These are phyloP conservation scores for Verbena officinalis DNA, from an alignment of 257 asterid species.

Conservation along the genomic window DNA sequence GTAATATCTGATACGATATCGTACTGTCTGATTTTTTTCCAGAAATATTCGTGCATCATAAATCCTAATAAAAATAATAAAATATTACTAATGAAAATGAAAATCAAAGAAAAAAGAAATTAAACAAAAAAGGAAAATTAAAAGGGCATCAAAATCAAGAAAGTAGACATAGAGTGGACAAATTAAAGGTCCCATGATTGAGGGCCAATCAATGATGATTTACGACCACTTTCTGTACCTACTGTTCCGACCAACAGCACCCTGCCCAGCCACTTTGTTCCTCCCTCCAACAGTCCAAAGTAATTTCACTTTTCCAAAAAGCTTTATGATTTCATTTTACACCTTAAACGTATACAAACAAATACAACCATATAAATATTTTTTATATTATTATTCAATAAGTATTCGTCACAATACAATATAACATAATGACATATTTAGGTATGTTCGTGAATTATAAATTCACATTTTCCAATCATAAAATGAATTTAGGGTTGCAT, in stretches of 20 bases:
- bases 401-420: too few relatives aligned
- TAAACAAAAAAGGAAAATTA: background rate
- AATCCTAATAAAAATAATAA: background rate
- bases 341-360: too few relatives aligned
- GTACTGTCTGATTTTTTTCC: too few relatives aligned
- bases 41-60: too few relatives aligned
- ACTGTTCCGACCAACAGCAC: background rate
- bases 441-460: too few relatives aligned
- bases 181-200: conserved; percentile 48
- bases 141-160: conserved; percentile 25
- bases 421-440: too few relatives aligned
- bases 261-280: background rate
- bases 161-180: conserved; percentile 5
- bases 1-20: too few relatives aligned
- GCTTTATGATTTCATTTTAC: too few relatives aligned
- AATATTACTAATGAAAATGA: background rate
- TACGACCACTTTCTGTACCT: conserved; percentile 1
- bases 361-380: too few relatives aligned
- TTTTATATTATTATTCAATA: too few relatives aligned
- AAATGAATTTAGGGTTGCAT: too few relatives aligned
- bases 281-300: conserved; percentile 29
- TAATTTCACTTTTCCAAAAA: conserved; percentile 12
- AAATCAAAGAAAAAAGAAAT: background rate
- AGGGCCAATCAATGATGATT: conserved; percentile 37
- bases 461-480: too few relatives aligned